Percentiles rank a stretch among this genome's conserved stretches.
Conservation (phyloP, 805 yeast genomes). For the Saccharomyces paradoxus region DNA sequence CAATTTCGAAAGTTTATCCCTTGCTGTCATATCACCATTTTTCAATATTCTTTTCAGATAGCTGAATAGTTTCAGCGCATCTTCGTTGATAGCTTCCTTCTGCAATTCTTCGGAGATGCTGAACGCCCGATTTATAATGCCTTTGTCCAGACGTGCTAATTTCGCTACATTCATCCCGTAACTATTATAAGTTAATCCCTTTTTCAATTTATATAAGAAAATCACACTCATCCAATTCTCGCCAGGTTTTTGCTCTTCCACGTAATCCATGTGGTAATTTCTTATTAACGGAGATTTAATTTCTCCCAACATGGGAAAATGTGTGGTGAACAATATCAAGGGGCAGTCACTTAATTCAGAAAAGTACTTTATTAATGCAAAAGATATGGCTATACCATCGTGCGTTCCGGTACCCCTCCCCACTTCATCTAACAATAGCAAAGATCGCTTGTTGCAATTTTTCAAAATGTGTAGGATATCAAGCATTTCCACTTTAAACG, state of each 20-base stretch:
- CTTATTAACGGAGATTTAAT: conserved; percentile 40
- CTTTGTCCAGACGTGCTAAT: conserved; percentile 52
- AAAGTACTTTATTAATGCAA: conserved; percentile 58
- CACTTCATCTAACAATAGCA: conserved; percentile 86
- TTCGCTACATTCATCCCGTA: conserved; percentile 84
- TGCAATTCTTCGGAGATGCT: conserved; percentile 20
- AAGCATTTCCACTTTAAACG: conserved; percentile 92
- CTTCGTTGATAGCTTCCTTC: conserved; percentile 6
- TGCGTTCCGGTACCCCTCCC: conserved; percentile 85
- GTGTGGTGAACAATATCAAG: conserved; percentile 72
- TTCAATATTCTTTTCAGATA: conserved; percentile 6
- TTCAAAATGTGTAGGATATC: conserved; percentile 85
- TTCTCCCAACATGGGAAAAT: conserved; percentile 59
- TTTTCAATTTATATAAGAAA: conserved; percentile 44
- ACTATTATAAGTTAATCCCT: conserved; percentile 51
- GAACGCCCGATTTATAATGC: conserved; percentile 40
- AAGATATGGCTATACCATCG: conserved; percentile 81
- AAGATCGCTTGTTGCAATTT: conserved; percentile 67
- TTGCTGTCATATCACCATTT: neutral
- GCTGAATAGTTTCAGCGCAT: conserved; percentile 4
- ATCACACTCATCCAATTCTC: conserved; percentile 37
- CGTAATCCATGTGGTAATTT: conserved; percentile 67
- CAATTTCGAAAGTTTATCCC: conserved; percentile 3
- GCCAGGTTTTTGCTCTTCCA: conserved; percentile 32
- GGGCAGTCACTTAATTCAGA: conserved; percentile 36